These are phyloP conservation scores for Gonapodya prolifera DNA, from an alignment of 192 early-diverging fungal genomes.

Conservation along the genomic window DNA sequence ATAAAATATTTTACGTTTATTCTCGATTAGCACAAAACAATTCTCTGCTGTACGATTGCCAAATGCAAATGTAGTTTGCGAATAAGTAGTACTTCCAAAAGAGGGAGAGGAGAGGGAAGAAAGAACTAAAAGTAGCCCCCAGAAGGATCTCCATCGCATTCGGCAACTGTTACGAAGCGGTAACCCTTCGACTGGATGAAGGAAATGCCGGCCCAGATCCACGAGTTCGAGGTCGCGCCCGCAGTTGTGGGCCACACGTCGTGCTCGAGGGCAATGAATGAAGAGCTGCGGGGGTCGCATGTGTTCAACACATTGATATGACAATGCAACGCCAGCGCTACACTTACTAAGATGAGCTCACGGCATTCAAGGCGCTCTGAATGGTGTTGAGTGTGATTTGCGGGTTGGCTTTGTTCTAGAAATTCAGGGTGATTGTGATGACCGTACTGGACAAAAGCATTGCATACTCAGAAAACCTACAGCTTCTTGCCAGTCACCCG, in stretches of 20 bases:
- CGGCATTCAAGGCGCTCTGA: not conserved
- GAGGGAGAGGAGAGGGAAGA: no score
- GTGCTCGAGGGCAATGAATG: not conserved
- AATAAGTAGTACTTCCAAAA: no score
- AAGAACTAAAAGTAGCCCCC: not conserved
- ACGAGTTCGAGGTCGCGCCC: not conserved
- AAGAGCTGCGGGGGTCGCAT: not conserved
- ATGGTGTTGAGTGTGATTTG: not conserved
- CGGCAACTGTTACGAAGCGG: not conserved
- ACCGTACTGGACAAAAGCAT: no score
- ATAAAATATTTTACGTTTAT: no score
- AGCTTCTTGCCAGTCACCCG: not conserved
- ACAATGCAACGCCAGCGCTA: not conserved
- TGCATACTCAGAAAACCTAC: not conserved
- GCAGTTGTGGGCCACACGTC: not conserved
- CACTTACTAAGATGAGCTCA: not conserved
- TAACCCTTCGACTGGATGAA: not conserved
- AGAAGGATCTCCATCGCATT: not conserved
- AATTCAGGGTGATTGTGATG: no score
- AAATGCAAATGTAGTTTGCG: no score
- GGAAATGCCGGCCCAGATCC: not conserved
- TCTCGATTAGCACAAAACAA: no score
- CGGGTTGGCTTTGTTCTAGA: not conserved
- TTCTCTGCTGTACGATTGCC: no score
- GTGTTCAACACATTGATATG: not conserved